Percentiles rank a stretch among this genome's conserved stretches.
Conservation (phyloP, 2,329 filamentous ascomycete genomes). For the Incumbomyces lentus region DNA sequence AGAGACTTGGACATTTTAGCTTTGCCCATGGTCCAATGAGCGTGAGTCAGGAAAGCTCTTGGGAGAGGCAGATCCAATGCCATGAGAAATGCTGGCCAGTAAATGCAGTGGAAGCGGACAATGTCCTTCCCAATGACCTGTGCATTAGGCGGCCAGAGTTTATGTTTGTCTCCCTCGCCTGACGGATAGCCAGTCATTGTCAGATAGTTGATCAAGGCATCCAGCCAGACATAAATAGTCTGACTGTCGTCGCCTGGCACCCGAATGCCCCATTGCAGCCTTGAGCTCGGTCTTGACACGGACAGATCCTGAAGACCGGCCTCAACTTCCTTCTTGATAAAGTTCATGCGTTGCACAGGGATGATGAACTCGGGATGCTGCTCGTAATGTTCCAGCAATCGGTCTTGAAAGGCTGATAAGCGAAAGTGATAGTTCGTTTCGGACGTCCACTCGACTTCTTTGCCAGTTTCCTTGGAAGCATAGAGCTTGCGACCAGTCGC, state of each 20-base stretch:
- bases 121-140: conserved; percentile 97
- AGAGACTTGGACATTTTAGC: conserved; percentile 95
- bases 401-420: conserved; percentile 70
- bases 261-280: conserved; percentile 77
- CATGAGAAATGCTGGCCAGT: conserved; percentile 95
- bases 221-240: conserved; percentile 97
- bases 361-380: conserved; percentile 68
- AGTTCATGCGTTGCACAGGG: conserved; percentile 62
- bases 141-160: conserved; percentile 80
- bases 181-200: conserved; percentile 81
- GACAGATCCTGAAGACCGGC: conserved; percentile 77
- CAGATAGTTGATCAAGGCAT: conserved; percentile 88
- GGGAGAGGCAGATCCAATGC: conserved; percentile 72
- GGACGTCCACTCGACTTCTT: conserved; percentile 86
- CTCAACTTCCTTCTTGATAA: conserved; percentile 66
- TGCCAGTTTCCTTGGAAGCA: conserved; percentile 74
- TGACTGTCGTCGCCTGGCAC: conserved; percentile 77
- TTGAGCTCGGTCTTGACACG: conserved; percentile 67
- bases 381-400: conserved; percentile 67
- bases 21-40: conserved; percentile 86
- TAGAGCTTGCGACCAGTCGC: conserved; percentile 73
- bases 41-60: conserved; percentile 73
- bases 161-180: conserved; percentile 50
- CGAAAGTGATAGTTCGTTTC: conserved; percentile 94
- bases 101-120: conserved; percentile 84